A percentile compares a stretch with the other conserved stretches of the same genome.
Conservation (phyloP, 441 rosid genomes). For the Gossypium schwendimanii region DNA sequence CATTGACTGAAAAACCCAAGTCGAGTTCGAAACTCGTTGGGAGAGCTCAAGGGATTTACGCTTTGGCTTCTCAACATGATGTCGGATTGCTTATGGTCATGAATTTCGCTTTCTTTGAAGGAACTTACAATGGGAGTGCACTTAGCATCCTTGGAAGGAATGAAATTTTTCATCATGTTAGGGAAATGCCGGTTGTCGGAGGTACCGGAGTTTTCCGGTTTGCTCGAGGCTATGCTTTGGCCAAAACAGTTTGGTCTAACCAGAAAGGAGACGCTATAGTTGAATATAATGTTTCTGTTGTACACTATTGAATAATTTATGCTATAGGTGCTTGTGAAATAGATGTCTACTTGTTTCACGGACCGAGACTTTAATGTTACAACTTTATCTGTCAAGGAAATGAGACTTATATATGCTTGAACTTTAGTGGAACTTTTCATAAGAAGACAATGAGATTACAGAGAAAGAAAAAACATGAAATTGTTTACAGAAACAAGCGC, state of each 20-base stretch:
- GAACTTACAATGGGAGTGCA: slow-evolving; percentile 22
- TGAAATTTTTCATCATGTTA: background rate
- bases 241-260: slow-evolving; percentile 6
- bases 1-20: slow-evolving; percentile 12
- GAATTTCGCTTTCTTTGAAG: slow-evolving; percentile 19
- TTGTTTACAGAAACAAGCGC: slow-evolving; percentile 26
- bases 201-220: slow-evolving; percentile 22
- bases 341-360: background rate
- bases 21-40: slow-evolving; percentile 18
- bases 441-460: slow-evolving; percentile 23
- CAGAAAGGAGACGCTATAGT: slow-evolving; percentile 11
- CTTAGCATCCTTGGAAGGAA: slow-evolving; percentile 21
- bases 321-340: background rate
- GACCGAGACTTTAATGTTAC: too few species aligned
- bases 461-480: slow-evolving; percentile 16
- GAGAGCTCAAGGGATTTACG: slow-evolving; percentile 18
- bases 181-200: slow-evolving; percentile 20
- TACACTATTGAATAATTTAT: slow-evolving; percentile 20
- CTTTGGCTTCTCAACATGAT: slow-evolving; percentile 17
- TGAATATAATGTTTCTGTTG: slow-evolving; percentile 30
- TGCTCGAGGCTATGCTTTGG: slow-evolving; percentile 19
- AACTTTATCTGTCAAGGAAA: background rate
- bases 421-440: slow-evolving; percentile 8
- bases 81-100: slow-evolving; percentile 16
- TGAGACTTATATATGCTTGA: background rate